Conservation (phyloP, 805 yeast genomes). For the Zygoascus bituminiphila region DNA sequence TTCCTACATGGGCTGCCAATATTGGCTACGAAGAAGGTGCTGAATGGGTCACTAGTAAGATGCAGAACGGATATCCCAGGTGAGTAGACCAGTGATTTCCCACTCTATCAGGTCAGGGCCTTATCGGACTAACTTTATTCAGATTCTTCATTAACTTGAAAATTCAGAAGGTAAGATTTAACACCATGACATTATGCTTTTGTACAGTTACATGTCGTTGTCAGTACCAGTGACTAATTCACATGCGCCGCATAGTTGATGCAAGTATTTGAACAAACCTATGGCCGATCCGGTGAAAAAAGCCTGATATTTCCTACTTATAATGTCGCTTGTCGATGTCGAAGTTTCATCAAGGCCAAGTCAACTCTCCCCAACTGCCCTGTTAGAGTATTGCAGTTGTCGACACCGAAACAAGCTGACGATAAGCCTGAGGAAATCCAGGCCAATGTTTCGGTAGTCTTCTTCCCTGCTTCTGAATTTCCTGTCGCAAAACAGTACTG, state of each 20-base stretch:
- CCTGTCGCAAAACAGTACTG: conserved; percentile 76
- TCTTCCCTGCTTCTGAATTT: conserved; percentile 54
- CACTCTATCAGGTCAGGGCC: neutral
- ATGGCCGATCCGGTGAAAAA: conserved; percentile 72
- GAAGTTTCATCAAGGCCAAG: conserved; percentile 55
- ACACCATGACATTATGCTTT: neutral
- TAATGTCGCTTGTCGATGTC: conserved; percentile 71
- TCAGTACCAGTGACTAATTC: neutral
- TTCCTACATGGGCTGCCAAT: conserved; percentile 92
- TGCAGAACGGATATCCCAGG: conserved; percentile 87
- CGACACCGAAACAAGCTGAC: conserved; percentile 39
- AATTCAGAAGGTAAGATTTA: conserved; percentile 27
- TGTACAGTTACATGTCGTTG: neutral
- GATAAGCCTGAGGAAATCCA: conserved; percentile 39
- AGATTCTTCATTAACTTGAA: conserved; percentile 32
- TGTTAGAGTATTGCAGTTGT: conserved; percentile 62
- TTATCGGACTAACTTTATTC: neutral
- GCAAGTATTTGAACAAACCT: conserved; percentile 41
- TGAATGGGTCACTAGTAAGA: conserved; percentile 63
- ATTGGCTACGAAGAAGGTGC: conserved; percentile 91
- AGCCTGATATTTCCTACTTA: conserved; percentile 73
- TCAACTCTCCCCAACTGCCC: conserved; percentile 21
- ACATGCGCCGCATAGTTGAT: conserved; percentile 6
- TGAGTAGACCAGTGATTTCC: conserved; percentile 37
- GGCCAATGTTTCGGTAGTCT: conserved; percentile 68